Percentiles rank a stretch among this genome's conserved stretches.
phyloP scores from a whole-genome alignment of 2,329 filamentous ascomycete genomes.

The Trichothecium sympodiale region DNA sequence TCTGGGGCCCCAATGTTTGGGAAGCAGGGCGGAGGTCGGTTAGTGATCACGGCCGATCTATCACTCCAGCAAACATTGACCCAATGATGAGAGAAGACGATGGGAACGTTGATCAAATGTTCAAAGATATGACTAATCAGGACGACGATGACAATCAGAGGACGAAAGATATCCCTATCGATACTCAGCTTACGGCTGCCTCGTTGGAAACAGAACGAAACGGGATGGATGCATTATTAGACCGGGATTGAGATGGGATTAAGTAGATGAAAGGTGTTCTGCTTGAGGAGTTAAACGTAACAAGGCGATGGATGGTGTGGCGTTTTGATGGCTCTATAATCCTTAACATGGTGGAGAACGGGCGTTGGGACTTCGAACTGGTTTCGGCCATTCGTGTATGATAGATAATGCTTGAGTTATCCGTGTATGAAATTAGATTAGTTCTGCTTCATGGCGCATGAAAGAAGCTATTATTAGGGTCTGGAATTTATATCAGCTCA shows the following conservation, averaged over 20 bases:
- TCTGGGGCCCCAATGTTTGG: conserved; percentile 41
- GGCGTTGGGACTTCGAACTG: too few relatives aligned
- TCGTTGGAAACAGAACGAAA: conserved; percentile 34
- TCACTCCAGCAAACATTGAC: conserved; percentile 16
- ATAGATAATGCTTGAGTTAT: too few relatives aligned
- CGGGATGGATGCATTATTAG: conserved; percentile 33
- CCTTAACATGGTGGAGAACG: too few relatives aligned
- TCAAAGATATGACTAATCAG: conserved; percentile 42
- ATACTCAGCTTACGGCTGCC: conserved; percentile 26
- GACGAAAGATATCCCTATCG: conserved; percentile 18
- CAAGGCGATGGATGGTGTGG: too few relatives aligned
- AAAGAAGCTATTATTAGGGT: too few relatives aligned
- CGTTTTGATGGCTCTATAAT: too few relatives aligned
- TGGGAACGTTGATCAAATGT: conserved; percentile 42
- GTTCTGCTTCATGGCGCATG: too few relatives aligned
- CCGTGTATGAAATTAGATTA: too few relatives aligned
- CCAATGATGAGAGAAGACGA: conserved; percentile 25
- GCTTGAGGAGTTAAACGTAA: too few relatives aligned
- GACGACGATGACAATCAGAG: conserved; percentile 35
- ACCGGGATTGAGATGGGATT: conserved; percentile 29
- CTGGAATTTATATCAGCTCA: too few relatives aligned
- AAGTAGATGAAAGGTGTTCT: conserved; percentile 4
- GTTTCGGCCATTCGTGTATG: too few relatives aligned
- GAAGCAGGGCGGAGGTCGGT: conserved; percentile 18
- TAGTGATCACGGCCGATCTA: conserved; percentile 12